Evolutionary conservation across 2,329 filamentous ascomycete species (phyloP), one percentile per base, ranked within the genome.

Genomic region (Meredithiella fracta): DNA sequence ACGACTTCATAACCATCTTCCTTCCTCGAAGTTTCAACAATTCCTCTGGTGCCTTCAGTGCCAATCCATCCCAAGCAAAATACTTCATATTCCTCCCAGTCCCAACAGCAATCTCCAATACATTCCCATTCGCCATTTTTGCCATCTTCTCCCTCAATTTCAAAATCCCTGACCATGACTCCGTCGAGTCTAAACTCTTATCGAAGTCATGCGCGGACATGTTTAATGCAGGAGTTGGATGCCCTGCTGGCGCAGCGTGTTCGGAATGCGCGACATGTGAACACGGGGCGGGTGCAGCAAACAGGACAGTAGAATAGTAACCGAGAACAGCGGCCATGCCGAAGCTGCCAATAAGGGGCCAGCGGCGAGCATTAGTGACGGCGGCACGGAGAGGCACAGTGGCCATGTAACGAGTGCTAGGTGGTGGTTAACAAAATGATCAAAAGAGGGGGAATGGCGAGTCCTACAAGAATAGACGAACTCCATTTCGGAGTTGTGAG

Each of bases 101-200:
- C 17, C 80, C 80, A 56, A 82, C 73, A 17, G 78, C 79, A 11
- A 83, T 70, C 65, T 83, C 80, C 31, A 82, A 71, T 11, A 83
- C 79, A 64, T 80, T 69, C 1, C 80, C 80, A 0, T 64, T 64
- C 4, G 75, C 78, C 31, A 67, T 64, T 11, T 65, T 62, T 1
- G 73, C 74, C 25, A 83, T 67, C 22, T 68, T 66, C 53, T 68
- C 67, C 9, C 80, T 73, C 53, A 81, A 65, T 17, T 65, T 66
- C 4, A 68, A 72, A 60, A 82, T 72, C 51, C 80, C 78, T 69
- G 75, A 75, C 61, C 75, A 69, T 65, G 69, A 71, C 65, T 83
- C 80, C 3, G 75, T 74, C 61, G 72, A 67, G 63, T 81, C 72
- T 38, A 83, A 75, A 59, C 73, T 73, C 56, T 69, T 67, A 66